phyloP scores from a whole-genome alignment of 208 protist species.

The Trichomonas vaginalis region DNA sequence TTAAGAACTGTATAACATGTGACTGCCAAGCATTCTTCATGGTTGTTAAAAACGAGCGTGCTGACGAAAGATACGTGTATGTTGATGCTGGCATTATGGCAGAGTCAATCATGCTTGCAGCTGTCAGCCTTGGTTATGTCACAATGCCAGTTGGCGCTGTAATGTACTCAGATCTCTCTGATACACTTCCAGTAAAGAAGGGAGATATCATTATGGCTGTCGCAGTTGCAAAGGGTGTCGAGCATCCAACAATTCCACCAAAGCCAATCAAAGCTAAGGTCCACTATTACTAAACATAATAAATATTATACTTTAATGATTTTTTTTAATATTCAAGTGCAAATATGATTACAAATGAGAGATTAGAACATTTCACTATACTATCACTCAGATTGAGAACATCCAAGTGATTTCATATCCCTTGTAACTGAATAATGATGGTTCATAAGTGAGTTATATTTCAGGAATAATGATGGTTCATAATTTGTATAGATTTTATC shows the following conservation, averaged over 20 bases:
- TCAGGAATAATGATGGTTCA: too few relatives aligned
- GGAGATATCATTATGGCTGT: background rate
- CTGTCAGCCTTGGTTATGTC: background rate
- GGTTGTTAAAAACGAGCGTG: background rate
- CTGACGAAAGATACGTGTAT: background rate
- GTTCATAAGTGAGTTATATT: too few relatives aligned
- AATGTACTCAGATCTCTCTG: background rate
- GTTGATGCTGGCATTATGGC: background rate
- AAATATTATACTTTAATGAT: too few relatives aligned
- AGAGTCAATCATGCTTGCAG: background rate
- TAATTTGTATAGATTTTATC: too few relatives aligned
- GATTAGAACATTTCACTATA: too few relatives aligned
- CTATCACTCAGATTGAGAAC: too few relatives aligned
- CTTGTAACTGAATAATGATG: too few relatives aligned
- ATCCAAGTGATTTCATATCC: too few relatives aligned
- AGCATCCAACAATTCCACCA: background rate
- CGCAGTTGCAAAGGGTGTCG: background rate
- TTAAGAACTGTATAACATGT: background rate
- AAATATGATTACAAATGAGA: too few relatives aligned
- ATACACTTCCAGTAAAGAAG: background rate
- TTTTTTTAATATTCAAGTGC: too few relatives aligned
- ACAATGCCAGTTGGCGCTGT: background rate
- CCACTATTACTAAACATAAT: too few relatives aligned
- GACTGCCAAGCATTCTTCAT: background rate
- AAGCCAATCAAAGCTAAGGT: background rate